Evolutionary conservation across 495 filamentous ascomycete genomes (phyloP).

Genomic region (Copromyces sp.): DNA sequence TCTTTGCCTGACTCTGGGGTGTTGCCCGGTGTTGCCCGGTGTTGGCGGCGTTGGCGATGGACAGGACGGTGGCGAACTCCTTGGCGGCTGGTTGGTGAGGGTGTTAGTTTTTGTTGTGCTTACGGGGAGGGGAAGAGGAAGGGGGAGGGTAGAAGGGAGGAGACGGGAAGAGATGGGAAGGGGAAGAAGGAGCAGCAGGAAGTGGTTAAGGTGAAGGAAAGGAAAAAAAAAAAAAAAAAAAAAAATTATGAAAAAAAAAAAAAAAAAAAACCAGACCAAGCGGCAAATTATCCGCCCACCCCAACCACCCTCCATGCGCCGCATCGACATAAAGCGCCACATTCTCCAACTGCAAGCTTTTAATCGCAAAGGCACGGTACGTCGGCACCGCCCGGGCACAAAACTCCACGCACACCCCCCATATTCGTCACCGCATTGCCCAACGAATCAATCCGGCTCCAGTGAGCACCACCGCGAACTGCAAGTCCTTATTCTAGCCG

Average conservation of each 20-base stretch:
- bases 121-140: not conserved
- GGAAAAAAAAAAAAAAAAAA: not conserved
- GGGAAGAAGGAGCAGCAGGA: too few species aligned
- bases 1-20: conserved; percentile 28
- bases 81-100: conserved; percentile 36
- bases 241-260: not conserved
- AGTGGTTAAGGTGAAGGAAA: too few species aligned
- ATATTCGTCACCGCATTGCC: conserved; percentile 55
- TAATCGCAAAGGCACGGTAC: conserved; percentile 50
- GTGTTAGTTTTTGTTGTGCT: conserved; percentile 14
- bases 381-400: conserved; percentile 45
- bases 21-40: too few species aligned
- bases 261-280: not conserved
- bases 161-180: not conserved
- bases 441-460: conserved; percentile 57
- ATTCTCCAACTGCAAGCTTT: conserved; percentile 44
- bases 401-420: conserved; percentile 34
- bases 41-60: conserved; percentile 33
- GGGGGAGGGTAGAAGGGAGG: not conserved
- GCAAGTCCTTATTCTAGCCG: conserved; percentile 20
- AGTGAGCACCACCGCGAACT: conserved; percentile 32
- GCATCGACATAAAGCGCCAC: conserved; percentile 57
- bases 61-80: conserved; percentile 51
- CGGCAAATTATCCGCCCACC: conserved; percentile 61
- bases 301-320: conserved; percentile 59